These are phyloP conservation scores for Colletotrichum gloeosporioides DNA, from an alignment of 2,329 filamentous ascomycete species.

Conservation along the genomic window DNA sequence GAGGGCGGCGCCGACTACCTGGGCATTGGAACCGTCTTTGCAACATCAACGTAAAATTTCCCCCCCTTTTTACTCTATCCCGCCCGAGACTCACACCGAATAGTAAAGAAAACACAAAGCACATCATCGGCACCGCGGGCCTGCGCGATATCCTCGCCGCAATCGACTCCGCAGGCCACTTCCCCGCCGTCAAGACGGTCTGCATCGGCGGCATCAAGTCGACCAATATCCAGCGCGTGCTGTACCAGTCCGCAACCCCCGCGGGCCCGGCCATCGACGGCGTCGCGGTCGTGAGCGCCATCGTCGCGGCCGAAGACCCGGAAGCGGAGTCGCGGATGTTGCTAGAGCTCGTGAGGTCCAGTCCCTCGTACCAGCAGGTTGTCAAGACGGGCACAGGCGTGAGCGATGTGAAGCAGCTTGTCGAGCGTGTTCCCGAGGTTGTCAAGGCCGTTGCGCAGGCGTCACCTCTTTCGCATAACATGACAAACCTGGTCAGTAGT, in stretches of 20 bases:
- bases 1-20: conserved; percentile 85
- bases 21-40: conserved; percentile 88
- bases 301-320: conserved; percentile 76
- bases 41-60: conserved; percentile 73
- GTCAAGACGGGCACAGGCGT: not conserved
- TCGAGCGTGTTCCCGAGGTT: conserved; percentile 42
- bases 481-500: conserved; percentile 80
- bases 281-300: conserved; percentile 87
- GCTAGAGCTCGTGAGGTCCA: conserved; percentile 55
- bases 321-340: conserved; percentile 67
- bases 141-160: conserved; percentile 69
- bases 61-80: not conserved
- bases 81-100: not conserved
- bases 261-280: conserved; percentile 71
- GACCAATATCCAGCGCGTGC: conserved; percentile 74
- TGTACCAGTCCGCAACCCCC: conserved; percentile 67
- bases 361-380: conserved; percentile 31
- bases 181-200: conserved; percentile 64
- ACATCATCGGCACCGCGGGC: conserved; percentile 77
- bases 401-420: conserved; percentile 24
- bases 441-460: conserved; percentile 65
- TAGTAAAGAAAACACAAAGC: conserved; percentile 87
- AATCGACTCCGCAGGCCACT: conserved; percentile 55
- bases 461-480: conserved; percentile 87
- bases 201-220: conserved; percentile 90